phyloP scores from a whole-genome alignment of 441 rosid genomes.

The Pelargonium myrrhifolium region DNA sequence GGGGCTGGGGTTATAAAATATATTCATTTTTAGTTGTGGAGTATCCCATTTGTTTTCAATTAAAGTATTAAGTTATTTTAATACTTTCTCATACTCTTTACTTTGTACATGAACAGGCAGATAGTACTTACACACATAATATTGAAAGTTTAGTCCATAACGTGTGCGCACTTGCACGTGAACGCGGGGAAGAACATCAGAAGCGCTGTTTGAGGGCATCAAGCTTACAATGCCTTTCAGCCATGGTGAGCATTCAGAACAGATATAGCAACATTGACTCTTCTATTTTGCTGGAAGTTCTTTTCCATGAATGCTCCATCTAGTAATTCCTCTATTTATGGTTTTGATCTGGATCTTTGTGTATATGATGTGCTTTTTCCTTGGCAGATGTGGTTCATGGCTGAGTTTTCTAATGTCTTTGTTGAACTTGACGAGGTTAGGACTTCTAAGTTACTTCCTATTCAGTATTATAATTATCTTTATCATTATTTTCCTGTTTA shows the following conservation, averaged over 20 bases:
- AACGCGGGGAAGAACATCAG: conserved; percentile 43
- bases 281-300: background rate
- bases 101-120: conserved; percentile 45
- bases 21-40: background rate
- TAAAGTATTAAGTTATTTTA: background rate
- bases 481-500: background rate
- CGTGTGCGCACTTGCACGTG: conserved; percentile 66
- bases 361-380: conserved; percentile 11
- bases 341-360: conserved; percentile 7
- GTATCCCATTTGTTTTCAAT: background rate
- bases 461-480: background rate
- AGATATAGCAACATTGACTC: background rate
- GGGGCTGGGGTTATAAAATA: background rate
- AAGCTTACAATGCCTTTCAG: conserved; percentile 90
- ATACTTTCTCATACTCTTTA: conserved; percentile 9
- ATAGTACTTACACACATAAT: conserved; percentile 69
- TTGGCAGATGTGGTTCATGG: conserved; percentile 91
- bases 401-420: conserved; percentile 64
- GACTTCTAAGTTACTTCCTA: conserved; percentile 10
- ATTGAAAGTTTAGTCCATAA: conserved; percentile 65
- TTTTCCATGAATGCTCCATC: background rate
- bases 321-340: background rate
- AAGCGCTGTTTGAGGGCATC: conserved; percentile 53
- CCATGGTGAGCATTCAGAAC: conserved; percentile 45
- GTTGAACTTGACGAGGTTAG: conserved; percentile 71